Evolutionary conservation across 805 yeast species (phyloP).

Genomic region (Isabelozyma rhagii): DNA sequence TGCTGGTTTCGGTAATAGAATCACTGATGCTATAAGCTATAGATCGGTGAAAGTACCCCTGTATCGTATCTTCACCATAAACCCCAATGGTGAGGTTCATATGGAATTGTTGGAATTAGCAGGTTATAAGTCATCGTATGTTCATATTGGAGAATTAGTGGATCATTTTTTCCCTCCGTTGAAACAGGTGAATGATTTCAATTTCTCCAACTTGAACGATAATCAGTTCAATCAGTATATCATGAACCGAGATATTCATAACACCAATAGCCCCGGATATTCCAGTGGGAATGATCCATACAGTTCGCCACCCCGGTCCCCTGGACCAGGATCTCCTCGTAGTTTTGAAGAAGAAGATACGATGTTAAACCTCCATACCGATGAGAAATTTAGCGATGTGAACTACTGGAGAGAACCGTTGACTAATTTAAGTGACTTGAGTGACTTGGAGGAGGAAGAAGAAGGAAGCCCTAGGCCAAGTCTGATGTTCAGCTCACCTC

Average conservation of each 20-base stretch:
- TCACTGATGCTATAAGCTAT: constrained; percentile 94
- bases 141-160: constrained; percentile 87
- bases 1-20: constrained; percentile 96
- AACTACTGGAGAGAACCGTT: constrained; percentile 91
- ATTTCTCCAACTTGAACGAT: constrained; percentile 29
- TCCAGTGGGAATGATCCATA: constrained; percentile 2
- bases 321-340: constrained; percentile 21
- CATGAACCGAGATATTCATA: constrained; percentile 3
- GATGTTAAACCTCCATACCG: constrained; percentile 35
- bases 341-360: constrained; percentile 30
- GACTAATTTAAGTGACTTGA: constrained; percentile 53
- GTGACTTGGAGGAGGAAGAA: constrained; percentile 47
- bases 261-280: not conserved
- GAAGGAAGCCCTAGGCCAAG: constrained; percentile 5
- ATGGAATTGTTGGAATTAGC: constrained; percentile 94
- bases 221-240: constrained; percentile 34
- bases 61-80: constrained; percentile 91
- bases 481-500: constrained; percentile 14
- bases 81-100: constrained; percentile 95
- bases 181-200: constrained; percentile 26
- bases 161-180: constrained; percentile 96
- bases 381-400: constrained; percentile 75
- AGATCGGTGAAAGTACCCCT: constrained; percentile 92
- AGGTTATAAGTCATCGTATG: constrained; percentile 84
- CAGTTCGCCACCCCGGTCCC: constrained; percentile 4